Evolutionary conservation across 129 eudicot genomes (phyloP).

Genomic region (Rutidosis leptorrhynchoides): DNA sequence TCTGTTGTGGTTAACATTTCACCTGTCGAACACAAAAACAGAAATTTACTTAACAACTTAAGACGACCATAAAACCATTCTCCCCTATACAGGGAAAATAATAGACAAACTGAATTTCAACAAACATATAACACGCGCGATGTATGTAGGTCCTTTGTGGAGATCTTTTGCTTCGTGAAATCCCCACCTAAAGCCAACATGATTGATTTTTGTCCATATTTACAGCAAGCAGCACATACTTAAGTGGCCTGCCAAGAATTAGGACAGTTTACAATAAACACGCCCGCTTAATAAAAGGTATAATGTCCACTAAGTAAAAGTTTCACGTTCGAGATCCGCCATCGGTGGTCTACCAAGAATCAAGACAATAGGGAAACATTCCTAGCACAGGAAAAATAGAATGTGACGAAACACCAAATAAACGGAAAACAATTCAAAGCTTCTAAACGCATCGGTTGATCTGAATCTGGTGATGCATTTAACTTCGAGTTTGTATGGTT

Average conservation of each 20-base stretch:
- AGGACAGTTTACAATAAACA: conserved; percentile 26
- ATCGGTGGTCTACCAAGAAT: conserved; percentile 35
- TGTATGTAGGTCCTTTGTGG: conserved; percentile 40
- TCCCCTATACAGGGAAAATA: background rate
- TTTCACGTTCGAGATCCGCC: no score
- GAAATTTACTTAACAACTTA: background rate
- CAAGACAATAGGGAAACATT: conserved; percentile 21
- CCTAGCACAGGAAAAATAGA: background rate
- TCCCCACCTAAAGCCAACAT: conserved; percentile 44
- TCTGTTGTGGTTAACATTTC: conserved; percentile 79
- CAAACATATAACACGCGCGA: background rate
- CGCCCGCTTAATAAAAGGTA: background rate
- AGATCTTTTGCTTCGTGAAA: conserved; percentile 28
- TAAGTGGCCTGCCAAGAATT: conserved; percentile 44
- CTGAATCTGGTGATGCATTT: background rate
- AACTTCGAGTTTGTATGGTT: background rate
- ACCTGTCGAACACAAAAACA: conserved; percentile 37
- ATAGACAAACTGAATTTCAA: background rate
- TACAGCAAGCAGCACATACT: conserved; percentile 44
- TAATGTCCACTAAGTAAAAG: conserved; percentile 7
- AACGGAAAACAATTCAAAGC: background rate
- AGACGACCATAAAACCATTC: background rate
- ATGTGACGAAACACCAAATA: background rate
- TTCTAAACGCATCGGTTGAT: background rate
- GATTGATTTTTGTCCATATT: conserved; percentile 34